Percentiles rank a stretch among this genome's conserved stretches.
These are phyloP conservation scores for Petasospora rhodanensis DNA, from an alignment of 1,139 yeast genomes.

Conservation along the genomic window DNA sequence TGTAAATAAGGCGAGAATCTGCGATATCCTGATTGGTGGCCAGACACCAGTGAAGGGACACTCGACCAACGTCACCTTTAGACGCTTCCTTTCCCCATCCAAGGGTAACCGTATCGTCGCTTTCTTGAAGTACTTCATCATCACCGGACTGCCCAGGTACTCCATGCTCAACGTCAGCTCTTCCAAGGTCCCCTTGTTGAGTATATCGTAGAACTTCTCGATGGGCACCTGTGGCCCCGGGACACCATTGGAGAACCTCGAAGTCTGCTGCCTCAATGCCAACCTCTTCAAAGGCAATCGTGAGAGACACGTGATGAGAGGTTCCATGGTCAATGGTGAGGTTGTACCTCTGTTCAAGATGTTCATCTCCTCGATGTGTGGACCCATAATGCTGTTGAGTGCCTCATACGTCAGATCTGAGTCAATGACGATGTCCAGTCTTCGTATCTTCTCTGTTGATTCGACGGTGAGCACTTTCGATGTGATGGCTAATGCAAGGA, in stretches of 20 bases:
- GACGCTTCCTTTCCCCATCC: background rate
- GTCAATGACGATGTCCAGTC: constrained; percentile 18
- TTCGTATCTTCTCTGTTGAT: constrained; percentile 1
- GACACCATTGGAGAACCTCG: background rate
- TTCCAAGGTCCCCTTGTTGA: background rate
- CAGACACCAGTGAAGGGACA: constrained; percentile 5
- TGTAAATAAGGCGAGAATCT: constrained; percentile 4
- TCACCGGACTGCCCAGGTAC: constrained; percentile 2
- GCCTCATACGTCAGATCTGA: constrained; percentile 2
- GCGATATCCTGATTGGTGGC: constrained; percentile 5
- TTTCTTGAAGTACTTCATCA: background rate
- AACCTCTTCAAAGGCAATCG: constrained; percentile 6
- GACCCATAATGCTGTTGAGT: constrained; percentile 1
- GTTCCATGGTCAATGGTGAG: constrained; percentile 6
- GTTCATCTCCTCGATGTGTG: constrained; percentile 11
- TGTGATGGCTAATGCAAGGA: constrained; percentile 3
- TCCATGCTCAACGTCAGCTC: constrained; percentile 4
- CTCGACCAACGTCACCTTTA: constrained; percentile 5
- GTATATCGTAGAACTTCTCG: constrained; percentile 3
- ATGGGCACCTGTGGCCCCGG: background rate
- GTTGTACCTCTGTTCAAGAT: constrained; percentile 8
- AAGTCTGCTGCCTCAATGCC: constrained; percentile 6
- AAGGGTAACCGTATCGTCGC: background rate
- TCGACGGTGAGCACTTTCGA: background rate
- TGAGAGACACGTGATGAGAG: constrained; percentile 2